Evolutionary conservation across 495 filamentous ascomycete genomes (phyloP).

Genomic region (Aspergillus sclerotioniger): DNA sequence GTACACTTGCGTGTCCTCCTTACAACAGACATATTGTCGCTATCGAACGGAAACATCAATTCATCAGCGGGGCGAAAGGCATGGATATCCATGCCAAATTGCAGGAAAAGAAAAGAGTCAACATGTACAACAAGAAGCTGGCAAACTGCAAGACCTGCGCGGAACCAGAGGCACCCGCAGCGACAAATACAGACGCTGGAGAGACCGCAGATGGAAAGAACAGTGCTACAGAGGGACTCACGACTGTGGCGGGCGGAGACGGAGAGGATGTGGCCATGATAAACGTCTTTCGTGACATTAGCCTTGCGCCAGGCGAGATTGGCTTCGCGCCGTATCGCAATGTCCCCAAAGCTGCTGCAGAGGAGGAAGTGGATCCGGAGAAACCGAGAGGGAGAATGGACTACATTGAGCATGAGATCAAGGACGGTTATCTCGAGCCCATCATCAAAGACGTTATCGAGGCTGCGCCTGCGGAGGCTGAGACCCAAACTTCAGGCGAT

Average conservation of each 20-base stretch:
- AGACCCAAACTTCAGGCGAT: neutral
- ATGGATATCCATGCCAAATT: conserved; percentile 78
- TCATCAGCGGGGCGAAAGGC: conserved; percentile 77
- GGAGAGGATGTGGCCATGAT: conserved; percentile 33
- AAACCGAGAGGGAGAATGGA: conserved; percentile 42
- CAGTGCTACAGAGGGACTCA: conserved; percentile 33
- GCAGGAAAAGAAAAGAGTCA: conserved; percentile 55
- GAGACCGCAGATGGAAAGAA: conserved; percentile 3
- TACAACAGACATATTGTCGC: conserved; percentile 87
- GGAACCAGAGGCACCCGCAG: conserved; percentile 24
- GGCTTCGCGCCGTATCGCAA: conserved; percentile 14
- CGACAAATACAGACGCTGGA: conserved; percentile 27
- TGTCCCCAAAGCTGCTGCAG: conserved; percentile 19
- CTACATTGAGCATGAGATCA: conserved; percentile 56
- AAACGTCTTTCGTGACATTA: conserved; percentile 40
- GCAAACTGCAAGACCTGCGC: conserved; percentile 48
- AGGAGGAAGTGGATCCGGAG: conserved; percentile 8
- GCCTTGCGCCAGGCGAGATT: conserved; percentile 34
- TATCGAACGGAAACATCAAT: conserved; percentile 81
- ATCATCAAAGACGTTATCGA: conserved; percentile 68
- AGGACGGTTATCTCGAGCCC: conserved; percentile 71
- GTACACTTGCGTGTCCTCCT: conserved; percentile 77
- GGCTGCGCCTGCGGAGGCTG: conserved; percentile 9
- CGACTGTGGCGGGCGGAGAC: neutral
- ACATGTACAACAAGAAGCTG: conserved; percentile 70